These are phyloP conservation scores for Tylopilus cervinicoccineus DNA, from an alignment of 768 basidiomycete genomes.

Conservation along the genomic window DNA sequence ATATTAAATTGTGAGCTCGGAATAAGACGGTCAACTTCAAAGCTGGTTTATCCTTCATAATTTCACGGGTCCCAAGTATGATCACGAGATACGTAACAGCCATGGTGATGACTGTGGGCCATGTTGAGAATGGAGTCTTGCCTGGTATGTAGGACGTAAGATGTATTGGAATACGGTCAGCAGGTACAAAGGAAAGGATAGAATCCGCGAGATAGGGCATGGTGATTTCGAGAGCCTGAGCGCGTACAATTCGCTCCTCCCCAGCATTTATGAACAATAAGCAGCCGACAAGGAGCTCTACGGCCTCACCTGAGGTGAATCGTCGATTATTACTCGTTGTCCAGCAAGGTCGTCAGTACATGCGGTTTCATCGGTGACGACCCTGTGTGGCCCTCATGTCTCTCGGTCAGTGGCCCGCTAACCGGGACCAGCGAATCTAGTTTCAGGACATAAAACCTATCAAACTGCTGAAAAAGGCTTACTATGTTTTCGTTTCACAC, in stretches of 20 bases:
- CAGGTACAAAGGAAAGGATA: constrained; percentile 50
- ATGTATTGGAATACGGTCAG: constrained; percentile 50
- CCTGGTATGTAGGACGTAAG: constrained; percentile 67
- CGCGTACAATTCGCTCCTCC: background rate
- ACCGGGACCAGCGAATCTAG: too few relatives aligned
- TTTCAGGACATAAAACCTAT: too few relatives aligned
- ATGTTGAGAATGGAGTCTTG: constrained; percentile 76
- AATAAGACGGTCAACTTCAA: constrained; percentile 74
- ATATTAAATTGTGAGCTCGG: constrained; percentile 82
- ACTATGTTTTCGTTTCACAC: too few relatives aligned
- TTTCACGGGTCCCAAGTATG: constrained; percentile 77
- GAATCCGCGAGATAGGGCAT: constrained; percentile 74
- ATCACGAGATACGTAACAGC: constrained; percentile 76
- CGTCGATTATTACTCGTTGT: too few relatives aligned
- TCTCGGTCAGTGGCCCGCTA: too few relatives aligned
- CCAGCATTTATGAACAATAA: too few relatives aligned
- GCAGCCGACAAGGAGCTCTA: too few relatives aligned
- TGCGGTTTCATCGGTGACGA: too few relatives aligned
- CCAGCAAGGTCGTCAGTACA: too few relatives aligned
- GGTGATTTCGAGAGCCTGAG: constrained; percentile 11
- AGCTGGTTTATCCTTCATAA: constrained; percentile 75
- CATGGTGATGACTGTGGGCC: constrained; percentile 58
- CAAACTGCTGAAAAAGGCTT: too few relatives aligned
- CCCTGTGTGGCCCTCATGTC: too few relatives aligned
- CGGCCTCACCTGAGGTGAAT: too few relatives aligned